A percentile compares a stretch with the other conserved stretches of the same genome.
phyloP scores from a whole-genome alignment of 2,329 filamentous ascomycete genomes.

The Domatiomyces catenatus region DNA sequence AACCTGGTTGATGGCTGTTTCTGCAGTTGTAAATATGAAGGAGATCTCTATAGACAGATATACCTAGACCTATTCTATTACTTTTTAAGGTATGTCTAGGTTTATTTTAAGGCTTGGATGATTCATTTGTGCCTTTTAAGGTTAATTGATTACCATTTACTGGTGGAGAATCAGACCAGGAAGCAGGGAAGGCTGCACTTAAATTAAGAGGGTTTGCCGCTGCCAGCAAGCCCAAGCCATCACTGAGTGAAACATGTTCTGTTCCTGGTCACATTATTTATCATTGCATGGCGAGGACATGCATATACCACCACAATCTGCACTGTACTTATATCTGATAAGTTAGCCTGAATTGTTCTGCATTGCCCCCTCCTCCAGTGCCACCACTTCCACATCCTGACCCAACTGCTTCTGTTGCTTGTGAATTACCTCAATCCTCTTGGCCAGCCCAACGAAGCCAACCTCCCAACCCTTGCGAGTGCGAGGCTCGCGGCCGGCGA shows the following conservation, averaged over 20 bases:
- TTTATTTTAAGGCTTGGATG: too few relatives aligned
- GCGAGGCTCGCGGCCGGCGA: not conserved
- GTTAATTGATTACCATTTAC: too few relatives aligned
- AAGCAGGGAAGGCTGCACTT: too few relatives aligned
- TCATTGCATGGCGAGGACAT: not conserved
- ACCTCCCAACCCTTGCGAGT: not conserved
- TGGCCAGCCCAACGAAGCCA: not conserved
- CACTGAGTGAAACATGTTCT: not conserved
- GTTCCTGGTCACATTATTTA: not conserved
- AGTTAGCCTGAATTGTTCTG: not conserved
- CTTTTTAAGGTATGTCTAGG: too few relatives aligned
- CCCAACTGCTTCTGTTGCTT: not conserved
- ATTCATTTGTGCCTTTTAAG: too few relatives aligned
- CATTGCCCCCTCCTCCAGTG: not conserved
- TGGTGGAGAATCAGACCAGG: too few relatives aligned
- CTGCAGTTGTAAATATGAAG: not conserved
- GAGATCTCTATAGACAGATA: not conserved
- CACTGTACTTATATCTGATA: not conserved
- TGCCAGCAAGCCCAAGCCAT: not conserved
- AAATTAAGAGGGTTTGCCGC: too few relatives aligned
- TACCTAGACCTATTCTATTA: too few relatives aligned
- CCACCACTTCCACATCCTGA: not conserved
- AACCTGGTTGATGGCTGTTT: not conserved
- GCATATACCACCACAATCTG: not conserved
- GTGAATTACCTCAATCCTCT: not conserved